Evolutionary conservation across 2,329 filamentous ascomycete genomes (phyloP).

Genomic region (Ceratocystis colombiana): DNA sequence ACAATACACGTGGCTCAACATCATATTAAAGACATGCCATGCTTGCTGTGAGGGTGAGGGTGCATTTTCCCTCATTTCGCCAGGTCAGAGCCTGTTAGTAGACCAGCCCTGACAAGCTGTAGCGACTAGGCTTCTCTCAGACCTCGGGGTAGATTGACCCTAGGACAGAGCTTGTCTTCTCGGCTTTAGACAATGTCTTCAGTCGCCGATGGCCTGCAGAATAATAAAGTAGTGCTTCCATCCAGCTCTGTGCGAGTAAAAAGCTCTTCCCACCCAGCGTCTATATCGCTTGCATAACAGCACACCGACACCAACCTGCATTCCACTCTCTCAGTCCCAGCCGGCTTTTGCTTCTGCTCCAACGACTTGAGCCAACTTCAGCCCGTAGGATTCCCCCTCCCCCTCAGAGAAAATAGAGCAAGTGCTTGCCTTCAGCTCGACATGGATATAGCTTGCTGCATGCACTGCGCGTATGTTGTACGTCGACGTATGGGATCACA

Average conservation of each 20-base stretch:
- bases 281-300: background rate
- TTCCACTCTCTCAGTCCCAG: background rate
- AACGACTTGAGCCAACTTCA: background rate
- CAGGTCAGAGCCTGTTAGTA: background rate
- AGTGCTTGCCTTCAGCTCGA: conserved; percentile 7
- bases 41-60: background rate
- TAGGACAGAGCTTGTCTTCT: background rate
- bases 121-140: background rate
- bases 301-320: background rate
- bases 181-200: background rate
- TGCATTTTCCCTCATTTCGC: background rate
- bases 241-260: too few species aligned
- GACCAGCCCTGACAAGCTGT: background rate
- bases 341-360: too few species aligned
- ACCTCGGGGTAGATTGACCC: background rate
- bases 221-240: too few species aligned
- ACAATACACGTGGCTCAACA: background rate
- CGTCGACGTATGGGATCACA: background rate
- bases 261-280: too few species aligned
- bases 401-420: background rate
- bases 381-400: background rate
- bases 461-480: background rate
- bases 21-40: background rate
- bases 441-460: background rate
- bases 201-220: too few species aligned